phyloP scores from a whole-genome alignment of 306 rosid species.

The Amphicarpaea edgeworthii region DNA sequence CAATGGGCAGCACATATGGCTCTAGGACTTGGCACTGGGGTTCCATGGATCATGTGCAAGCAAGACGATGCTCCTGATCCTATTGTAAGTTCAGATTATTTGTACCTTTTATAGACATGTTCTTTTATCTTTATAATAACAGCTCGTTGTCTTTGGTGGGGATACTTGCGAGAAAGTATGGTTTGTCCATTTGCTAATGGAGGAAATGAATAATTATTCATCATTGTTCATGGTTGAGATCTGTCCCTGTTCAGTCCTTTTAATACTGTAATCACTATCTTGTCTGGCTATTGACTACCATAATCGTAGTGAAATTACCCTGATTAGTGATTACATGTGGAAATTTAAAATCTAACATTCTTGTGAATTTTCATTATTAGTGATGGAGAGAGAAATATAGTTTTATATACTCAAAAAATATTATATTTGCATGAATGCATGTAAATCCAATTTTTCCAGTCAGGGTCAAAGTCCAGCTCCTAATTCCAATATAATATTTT shows the following conservation, averaged over 20 bases:
- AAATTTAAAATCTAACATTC: slow-evolving; percentile 9
- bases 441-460: slow-evolving; percentile 3
- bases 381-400: slow-evolving; percentile 21
- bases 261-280: slow-evolving; percentile 32
- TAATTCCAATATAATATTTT: slow-evolving; percentile 34
- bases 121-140: slow-evolving; percentile 4
- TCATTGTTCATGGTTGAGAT: slow-evolving; percentile 51
- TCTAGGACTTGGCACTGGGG: slow-evolving; percentile 86
- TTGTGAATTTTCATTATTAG: slow-evolving; percentile 37
- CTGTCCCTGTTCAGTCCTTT: slow-evolving; percentile 34
- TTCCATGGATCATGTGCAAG: slow-evolving; percentile 99
- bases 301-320: slow-evolving; percentile 30
- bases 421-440: slow-evolving; percentile 39
- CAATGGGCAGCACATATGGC: slow-evolving; percentile 98
- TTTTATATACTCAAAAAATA: slow-evolving; percentile 30
- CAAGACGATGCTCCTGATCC: slow-evolving; percentile 99
- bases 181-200: slow-evolving; percentile 41
- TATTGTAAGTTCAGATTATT: slow-evolving; percentile 63
- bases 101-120: slow-evolving; percentile 34
- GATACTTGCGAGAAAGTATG: slow-evolving; percentile 42
- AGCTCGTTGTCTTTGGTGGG: slow-evolving; percentile 50
- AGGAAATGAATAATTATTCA: slow-evolving; percentile 42
- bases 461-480: slow-evolving; percentile 18
- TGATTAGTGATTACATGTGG: slow-evolving; percentile 24
- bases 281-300: slow-evolving; percentile 38